Percentiles rank a stretch among this genome's conserved stretches.
Conservation (phyloP, 1,284 basidiomycete species). For the Pseudomicrostroma phylloplanum region DNA sequence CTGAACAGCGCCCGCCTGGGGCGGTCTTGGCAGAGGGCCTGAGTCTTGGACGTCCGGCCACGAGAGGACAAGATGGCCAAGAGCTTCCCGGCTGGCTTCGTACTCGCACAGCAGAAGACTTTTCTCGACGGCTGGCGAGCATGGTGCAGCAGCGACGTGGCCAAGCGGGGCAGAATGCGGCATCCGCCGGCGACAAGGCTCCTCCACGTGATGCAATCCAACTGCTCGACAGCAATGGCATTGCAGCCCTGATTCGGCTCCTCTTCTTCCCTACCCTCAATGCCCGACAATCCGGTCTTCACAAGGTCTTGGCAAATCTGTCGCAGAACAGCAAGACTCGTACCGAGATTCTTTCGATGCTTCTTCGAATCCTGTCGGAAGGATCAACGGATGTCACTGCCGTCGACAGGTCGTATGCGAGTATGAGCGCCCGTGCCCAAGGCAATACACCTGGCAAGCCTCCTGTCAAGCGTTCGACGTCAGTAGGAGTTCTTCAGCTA, state of each 20-base stretch:
- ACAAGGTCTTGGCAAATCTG: slow-evolving; percentile 85
- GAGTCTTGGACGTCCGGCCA: not conserved
- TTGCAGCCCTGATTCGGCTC: slow-evolving; percentile 82
- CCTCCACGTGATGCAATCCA: slow-evolving; percentile 70
- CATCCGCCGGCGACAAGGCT: not conserved
- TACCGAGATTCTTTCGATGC: slow-evolving; percentile 82
- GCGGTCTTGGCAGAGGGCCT: not conserved
- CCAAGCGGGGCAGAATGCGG: not conserved
- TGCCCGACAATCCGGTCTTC: slow-evolving; percentile 69
- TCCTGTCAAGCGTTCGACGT: slow-evolving; percentile 10
- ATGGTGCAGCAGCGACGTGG: not conserved
- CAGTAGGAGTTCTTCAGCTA: not conserved
- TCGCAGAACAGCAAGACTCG: slow-evolving; percentile 92
- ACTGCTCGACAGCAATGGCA: slow-evolving; percentile 81
- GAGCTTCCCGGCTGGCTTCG: too few species aligned
- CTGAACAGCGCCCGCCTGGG: not conserved
- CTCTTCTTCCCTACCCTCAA: slow-evolving; percentile 93
- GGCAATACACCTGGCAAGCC: slow-evolving; percentile 32
- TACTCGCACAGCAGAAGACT: slow-evolving; percentile 9
- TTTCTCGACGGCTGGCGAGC: slow-evolving; percentile 40
- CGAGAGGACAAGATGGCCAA: slow-evolving; percentile 53
- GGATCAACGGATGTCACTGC: slow-evolving; percentile 84
- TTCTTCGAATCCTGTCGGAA: slow-evolving; percentile 87
- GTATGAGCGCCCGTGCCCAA: slow-evolving; percentile 58
- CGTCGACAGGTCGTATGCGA: slow-evolving; percentile 88